phyloP scores from a whole-genome alignment of 176 grass and related monocot species.

The Alloteropsis semialata region DNA sequence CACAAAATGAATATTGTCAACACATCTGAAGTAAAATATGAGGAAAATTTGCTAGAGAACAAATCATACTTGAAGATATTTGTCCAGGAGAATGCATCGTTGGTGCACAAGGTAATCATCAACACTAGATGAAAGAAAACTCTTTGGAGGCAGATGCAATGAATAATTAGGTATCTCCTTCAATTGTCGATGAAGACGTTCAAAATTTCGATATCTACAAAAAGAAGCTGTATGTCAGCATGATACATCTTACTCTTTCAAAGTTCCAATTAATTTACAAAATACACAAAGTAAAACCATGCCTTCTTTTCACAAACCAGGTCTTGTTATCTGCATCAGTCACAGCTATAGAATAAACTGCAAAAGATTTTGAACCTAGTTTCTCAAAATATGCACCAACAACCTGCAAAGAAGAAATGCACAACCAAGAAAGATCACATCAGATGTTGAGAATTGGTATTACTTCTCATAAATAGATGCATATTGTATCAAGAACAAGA shows the following conservation, averaged over 20 bases:
- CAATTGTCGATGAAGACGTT: constrained; percentile 79
- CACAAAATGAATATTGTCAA: constrained; percentile 33
- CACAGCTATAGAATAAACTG: constrained; percentile 98
- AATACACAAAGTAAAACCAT: constrained; percentile 45
- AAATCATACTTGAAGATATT: constrained; percentile 85
- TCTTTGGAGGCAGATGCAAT: constrained; percentile 94
- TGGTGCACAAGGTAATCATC: constrained; percentile 99
- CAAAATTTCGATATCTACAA: constrained; percentile 96
- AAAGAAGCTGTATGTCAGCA: constrained; percentile 29
- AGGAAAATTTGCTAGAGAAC: constrained; percentile 8
- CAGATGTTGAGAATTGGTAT: constrained; percentile 20
- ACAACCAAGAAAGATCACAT: constrained; percentile 21
- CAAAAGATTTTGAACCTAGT: constrained; percentile 87
- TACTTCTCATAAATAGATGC: constrained; percentile 8
- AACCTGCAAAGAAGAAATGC: constrained; percentile 60
- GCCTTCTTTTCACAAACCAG: constrained; percentile 99
- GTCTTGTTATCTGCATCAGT: constrained; percentile 81
- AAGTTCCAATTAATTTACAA: constrained; percentile 28
- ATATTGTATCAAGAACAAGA: background rate
- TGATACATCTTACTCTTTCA: constrained; percentile 9
- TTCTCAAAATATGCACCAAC: constrained; percentile 98
- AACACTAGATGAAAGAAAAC: constrained; percentile 93
- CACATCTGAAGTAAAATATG: constrained; percentile 30
- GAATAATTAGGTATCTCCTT: constrained; percentile 99
- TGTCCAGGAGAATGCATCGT: constrained; percentile 94